phyloP scores from a whole-genome alignment of 495 filamentous ascomycete species.

The Podospora sp. region DNA sequence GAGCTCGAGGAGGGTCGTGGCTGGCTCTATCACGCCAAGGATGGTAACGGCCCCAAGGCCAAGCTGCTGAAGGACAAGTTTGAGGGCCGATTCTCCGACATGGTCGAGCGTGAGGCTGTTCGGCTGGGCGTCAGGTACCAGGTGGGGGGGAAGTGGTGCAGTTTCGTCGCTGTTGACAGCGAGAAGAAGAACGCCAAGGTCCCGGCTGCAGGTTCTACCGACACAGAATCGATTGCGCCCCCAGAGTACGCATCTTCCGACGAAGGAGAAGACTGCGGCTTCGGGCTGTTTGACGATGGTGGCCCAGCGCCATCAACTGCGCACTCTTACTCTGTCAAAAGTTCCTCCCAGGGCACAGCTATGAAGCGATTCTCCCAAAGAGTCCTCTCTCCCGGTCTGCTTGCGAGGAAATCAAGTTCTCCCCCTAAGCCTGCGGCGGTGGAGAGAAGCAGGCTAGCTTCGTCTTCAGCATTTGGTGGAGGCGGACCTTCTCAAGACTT shows the following conservation, averaged over 20 bases:
- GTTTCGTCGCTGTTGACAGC: conserved; percentile 67
- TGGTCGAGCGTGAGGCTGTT: conserved; percentile 65
- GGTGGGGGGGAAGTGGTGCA: conserved; percentile 68
- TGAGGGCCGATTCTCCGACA: conserved; percentile 50
- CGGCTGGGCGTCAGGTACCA: conserved; percentile 64
- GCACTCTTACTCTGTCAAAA: too few relatives aligned
- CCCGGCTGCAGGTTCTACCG: not conserved
- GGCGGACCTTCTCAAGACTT: too few relatives aligned
- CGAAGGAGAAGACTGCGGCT: not conserved
- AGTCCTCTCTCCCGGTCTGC: not conserved
- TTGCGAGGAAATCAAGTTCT: not conserved
- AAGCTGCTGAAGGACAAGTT: conserved; percentile 53
- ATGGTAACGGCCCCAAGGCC: conserved; percentile 35
- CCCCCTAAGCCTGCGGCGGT: too few relatives aligned
- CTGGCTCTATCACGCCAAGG: conserved; percentile 60
- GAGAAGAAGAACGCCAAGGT: conserved; percentile 21
- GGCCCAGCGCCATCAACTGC: too few relatives aligned
- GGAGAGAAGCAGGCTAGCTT: too few relatives aligned
- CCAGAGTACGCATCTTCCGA: not conserved
- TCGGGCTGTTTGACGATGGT: conserved; percentile 1
- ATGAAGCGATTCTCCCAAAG: not conserved
- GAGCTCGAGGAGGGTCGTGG: conserved; percentile 71
- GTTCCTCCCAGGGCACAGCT: too few relatives aligned
- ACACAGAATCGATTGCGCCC: not conserved
- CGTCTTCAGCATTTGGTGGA: too few relatives aligned